Evolutionary conservation across 768 basidiomycete genomes (phyloP).

Genomic region (Tulasnella sp.): DNA sequence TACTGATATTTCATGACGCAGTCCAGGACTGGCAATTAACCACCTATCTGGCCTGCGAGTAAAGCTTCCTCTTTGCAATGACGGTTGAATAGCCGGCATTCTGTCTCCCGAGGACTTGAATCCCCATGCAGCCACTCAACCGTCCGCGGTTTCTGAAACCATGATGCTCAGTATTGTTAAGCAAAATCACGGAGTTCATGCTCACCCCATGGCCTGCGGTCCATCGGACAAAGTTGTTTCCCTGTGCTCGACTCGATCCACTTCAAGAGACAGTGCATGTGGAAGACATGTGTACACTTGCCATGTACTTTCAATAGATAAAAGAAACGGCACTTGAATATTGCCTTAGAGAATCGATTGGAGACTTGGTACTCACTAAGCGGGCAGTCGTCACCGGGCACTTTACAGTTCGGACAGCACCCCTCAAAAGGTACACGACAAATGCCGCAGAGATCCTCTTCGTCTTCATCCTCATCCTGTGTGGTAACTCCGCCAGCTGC

Average conservation of each 20-base stretch:
- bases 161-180: neutral
- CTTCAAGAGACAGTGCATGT: conserved; percentile 96
- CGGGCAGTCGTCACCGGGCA: conserved; percentile 93
- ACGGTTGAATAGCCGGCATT: too few relatives aligned
- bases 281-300: conserved; percentile 93
- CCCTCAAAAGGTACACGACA: conserved; percentile 89
- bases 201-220: conserved; percentile 84
- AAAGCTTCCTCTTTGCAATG: too few relatives aligned
- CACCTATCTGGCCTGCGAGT: too few relatives aligned
- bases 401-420: conserved; percentile 90
- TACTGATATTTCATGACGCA: too few relatives aligned
- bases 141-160: conserved; percentile 9
- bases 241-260: conserved; percentile 87
- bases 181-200: conserved; percentile 34
- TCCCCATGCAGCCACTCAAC: too few relatives aligned
- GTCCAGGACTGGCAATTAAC: too few relatives aligned
- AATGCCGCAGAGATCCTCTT: conserved; percentile 71
- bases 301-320: conserved; percentile 73
- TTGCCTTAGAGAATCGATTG: neutral
- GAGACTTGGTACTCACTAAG: conserved; percentile 48
- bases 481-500: conserved; percentile 20
- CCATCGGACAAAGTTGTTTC: conserved; percentile 98
- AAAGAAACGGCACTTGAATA: neutral
- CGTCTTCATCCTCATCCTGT: conserved; percentile 32
- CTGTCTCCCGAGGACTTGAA: too few relatives aligned